Base-by-base conservation (phyloP, 2,329 filamentous ascomycete genomes). In the Taxawa tesnikishii region DNA sequence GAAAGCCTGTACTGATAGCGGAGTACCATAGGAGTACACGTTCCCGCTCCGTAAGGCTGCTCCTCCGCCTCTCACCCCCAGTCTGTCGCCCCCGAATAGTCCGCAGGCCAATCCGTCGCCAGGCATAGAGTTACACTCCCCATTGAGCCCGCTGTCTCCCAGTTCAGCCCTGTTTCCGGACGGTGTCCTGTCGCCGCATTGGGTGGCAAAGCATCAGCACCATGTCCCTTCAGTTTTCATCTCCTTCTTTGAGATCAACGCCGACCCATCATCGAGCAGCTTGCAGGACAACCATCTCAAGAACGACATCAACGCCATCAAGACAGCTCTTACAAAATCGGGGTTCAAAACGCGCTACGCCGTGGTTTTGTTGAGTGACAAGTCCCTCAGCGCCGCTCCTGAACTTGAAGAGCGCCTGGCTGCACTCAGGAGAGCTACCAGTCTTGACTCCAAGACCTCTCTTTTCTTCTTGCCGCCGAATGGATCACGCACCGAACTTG, bases 201-300 rank as follows among this genome's bases (percentile, higher is more conserved):
- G 88, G 88, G 66, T 93, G 33, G 72, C 73, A 38, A 98, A 96
- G 54, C 88, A 96, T 53, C 87, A 94, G 50, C 66, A 80, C 31
- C 65, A 84, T 12, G 68, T 96, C 14, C 88, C 88, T 2, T 81
- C 83, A 39, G 70, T 83, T 15, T 79, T 83, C 43, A 56, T 93
- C 18, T 80, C 79, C 42, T 90, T 92, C 58, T 93, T 92, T 50
- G 68, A 70, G 21, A 72, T 94, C 36, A 74, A 72, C 4, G 71
- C 76, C 14, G 80, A 92, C 46, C 63, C 74, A 1, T 79, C 73
- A n/a, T 71, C 79, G 8, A 76, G 79, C 33, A 83, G 77, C 4
- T 58, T 85, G n/a, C 71, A 80, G 41, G 88, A 96, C 52, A 90
- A 90, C 51, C 77, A 83, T 49, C 67, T 94, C 26, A 93, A 93